phyloP scores from a whole-genome alignment of 148 eudicot genomes.

The Persicaria maculosa region DNA sequence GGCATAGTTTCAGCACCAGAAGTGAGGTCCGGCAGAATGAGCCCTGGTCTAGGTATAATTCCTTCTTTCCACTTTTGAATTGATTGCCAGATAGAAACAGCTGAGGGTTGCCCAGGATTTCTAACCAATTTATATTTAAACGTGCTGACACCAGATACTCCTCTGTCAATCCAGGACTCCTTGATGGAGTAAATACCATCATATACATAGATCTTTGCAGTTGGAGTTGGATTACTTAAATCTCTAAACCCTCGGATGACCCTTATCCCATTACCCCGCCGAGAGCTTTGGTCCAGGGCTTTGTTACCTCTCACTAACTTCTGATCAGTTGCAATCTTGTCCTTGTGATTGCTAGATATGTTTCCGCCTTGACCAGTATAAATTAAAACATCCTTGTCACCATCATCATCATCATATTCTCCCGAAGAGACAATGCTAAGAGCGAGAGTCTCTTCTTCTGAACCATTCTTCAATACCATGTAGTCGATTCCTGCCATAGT shows the following conservation, averaged over 20 bases:
- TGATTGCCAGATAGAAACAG: constrained; percentile 24
- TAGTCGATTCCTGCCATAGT: constrained; percentile 94
- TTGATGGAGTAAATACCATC: constrained; percentile 26
- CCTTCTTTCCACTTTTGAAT: constrained; percentile 25
- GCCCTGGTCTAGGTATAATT: constrained; percentile 14
- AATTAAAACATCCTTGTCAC: constrained; percentile 8
- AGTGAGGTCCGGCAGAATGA: constrained; percentile 20
- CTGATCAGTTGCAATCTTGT: constrained; percentile 27
- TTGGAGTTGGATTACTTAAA: not conserved
- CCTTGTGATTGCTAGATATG: not conserved
- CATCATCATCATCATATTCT: constrained; percentile 2
- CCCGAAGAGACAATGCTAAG: constrained; percentile 7
- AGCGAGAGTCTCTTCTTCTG: constrained; percentile 8
- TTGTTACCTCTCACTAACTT: constrained; percentile 83
- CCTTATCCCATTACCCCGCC: constrained; percentile 11
- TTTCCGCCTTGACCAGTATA: constrained; percentile 15
- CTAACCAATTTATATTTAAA: constrained; percentile 26
- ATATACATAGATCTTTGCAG: constrained; percentile 21
- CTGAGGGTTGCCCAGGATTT: constrained; percentile 21
- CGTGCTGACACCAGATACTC: constrained; percentile 17
- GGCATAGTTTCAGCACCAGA: constrained; percentile 25
- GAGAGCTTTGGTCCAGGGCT: constrained; percentile 7
- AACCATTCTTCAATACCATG: constrained; percentile 32
- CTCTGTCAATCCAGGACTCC: constrained; percentile 29
- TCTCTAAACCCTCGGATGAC: constrained; percentile 16